Conservation (phyloP, 2,329 filamentous ascomycete species). For the Venturia asperata region DNA sequence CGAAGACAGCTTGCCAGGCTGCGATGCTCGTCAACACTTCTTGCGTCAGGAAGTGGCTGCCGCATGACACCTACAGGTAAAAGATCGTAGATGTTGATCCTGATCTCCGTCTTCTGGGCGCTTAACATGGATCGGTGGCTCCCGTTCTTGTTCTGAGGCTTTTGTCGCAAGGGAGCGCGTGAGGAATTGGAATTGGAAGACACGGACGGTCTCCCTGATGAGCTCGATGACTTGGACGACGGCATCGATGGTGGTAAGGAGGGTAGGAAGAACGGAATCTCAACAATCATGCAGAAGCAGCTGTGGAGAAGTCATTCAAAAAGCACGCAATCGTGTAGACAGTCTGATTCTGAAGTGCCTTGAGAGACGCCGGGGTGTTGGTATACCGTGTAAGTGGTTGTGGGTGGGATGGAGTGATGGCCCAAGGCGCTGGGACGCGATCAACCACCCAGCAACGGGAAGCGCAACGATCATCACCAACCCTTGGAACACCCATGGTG, state of each 20-base stretch:
- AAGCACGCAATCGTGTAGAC: background rate
- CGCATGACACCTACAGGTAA: constrained; percentile 51
- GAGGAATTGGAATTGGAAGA: background rate
- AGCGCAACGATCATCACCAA: no score
- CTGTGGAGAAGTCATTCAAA: background rate
- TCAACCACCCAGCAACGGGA: background rate
- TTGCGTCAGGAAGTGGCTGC: constrained; percentile 5
- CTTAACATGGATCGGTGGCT: constrained; percentile 55
- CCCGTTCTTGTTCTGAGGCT: background rate
- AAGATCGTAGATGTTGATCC: constrained; percentile 72
- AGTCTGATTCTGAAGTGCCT: background rate
- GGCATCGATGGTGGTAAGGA: background rate
- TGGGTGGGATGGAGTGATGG: background rate
- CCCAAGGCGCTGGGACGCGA: background rate
- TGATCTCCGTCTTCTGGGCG: constrained; percentile 68
- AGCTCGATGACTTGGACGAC: background rate
- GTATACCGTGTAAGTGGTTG: background rate
- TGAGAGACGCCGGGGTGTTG: background rate
- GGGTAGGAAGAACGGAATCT: background rate
- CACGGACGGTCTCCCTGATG: background rate
- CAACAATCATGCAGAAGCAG: background rate
- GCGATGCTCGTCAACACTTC: constrained; percentile 6
- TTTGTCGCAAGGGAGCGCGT: background rate
- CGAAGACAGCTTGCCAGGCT: constrained; percentile 69
- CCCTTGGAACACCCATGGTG: no score